Percentiles rank a stretch among this genome's conserved stretches.
These are phyloP conservation scores for Euphrasia confusa DNA, from an alignment of 257 asterid genomes.

Conservation along the genomic window DNA sequence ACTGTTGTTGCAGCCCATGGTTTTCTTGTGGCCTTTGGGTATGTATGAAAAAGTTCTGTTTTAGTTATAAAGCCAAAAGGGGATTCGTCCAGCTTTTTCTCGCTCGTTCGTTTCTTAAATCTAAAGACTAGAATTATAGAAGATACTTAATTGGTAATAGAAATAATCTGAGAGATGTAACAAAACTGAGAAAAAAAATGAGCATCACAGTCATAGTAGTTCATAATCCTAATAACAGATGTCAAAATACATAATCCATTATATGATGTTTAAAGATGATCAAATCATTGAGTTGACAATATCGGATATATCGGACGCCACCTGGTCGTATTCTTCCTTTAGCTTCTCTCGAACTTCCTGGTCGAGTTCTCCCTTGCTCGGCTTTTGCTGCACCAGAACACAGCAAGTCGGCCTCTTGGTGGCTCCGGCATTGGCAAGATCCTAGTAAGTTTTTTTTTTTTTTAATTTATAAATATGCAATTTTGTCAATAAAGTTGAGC, in stretches of 20 bases:
- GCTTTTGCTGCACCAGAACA: conserved; percentile 70
- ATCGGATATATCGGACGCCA: conserved; percentile 50
- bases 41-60: too few relatives aligned
- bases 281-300: conserved; percentile 46
- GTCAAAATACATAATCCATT: conserved; percentile 25
- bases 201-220: conserved; percentile 20
- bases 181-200: background rate
- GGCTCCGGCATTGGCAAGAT: conserved; percentile 88
- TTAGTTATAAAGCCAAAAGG: too few relatives aligned
- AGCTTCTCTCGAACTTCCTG: conserved; percentile 68
- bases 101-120: too few relatives aligned
- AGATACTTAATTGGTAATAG: background rate
- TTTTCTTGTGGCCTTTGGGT: too few relatives aligned
- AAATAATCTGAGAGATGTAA: background rate
- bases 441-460: conserved; percentile 39
- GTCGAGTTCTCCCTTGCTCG: conserved; percentile 60
- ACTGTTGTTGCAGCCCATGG: too few relatives aligned
- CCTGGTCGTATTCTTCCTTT: conserved; percentile 69
- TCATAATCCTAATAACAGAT: conserved; percentile 20
- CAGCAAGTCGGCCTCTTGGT: conserved; percentile 95
- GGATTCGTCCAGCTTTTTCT: too few relatives aligned
- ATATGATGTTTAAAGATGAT: conserved; percentile 11
- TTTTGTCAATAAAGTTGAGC: background rate
- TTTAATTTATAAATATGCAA: background rate
- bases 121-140: background rate